Evolutionary conservation across 805 yeast genomes (phyloP), one percentile per base, ranked within the genome.

Genomic region (Yarrowia divulgata): DNA sequence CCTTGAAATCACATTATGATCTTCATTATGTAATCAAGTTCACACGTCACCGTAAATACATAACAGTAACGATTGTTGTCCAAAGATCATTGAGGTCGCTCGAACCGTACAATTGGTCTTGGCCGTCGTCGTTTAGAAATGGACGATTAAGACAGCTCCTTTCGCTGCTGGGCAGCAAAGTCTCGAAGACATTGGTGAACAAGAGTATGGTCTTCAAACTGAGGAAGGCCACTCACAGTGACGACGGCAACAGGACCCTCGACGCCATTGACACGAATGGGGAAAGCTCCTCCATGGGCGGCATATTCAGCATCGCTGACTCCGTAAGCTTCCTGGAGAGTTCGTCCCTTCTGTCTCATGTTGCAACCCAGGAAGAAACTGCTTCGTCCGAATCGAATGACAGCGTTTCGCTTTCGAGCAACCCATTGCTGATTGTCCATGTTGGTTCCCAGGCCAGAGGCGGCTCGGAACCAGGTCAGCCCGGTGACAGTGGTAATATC

Each of bases 151-250:
- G 60, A 37, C 34, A 60, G 4, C 43, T 60, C 66, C 52, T 60
- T 60, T 8, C 46, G 37, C 39, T 63, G 68, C 48, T 63, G 55
- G 16, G 46, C 48, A 9, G 68, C 68, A 66, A 64, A 54, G 40
- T 64, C 67, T n/a, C 54, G 46, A 10, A 62, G 93, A 93, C 55
- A 23, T 48, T 49, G 45, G 57, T 48, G 19, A 29, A 73, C 70
- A 16, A 76, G 71, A 54, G 66, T 69, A 69, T 77, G 79, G 70
- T 76, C 78, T 37, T 71, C 71, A 46, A 75, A 72, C 71, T 75
- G 78, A 16, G 73, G 70, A 43, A 75, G 70, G 8, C 79, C 79
- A 55, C 74, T 71, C 13, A 77, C 79, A 14, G 74, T 72, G 18
- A 75, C 68, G 3, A 74, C 74, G 7, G 75, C 79, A 14, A 72